These are phyloP conservation scores for Gilbertella persicaria DNA, from an alignment of 371 early-diverging fungal species.

Conservation along the genomic window DNA sequence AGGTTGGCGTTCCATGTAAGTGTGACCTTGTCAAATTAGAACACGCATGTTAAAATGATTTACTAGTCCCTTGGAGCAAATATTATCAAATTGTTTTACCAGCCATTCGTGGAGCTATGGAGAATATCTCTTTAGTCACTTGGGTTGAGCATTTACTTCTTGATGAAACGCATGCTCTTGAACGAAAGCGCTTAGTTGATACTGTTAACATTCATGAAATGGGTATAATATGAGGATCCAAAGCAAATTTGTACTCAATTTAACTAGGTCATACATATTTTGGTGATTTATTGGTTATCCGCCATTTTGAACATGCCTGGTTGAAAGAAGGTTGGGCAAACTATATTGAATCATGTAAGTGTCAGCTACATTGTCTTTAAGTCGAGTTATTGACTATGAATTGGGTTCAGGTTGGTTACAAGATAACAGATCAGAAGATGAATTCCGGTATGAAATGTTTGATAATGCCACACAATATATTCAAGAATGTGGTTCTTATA, in stretches of 20 bases:
- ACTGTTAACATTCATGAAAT: slow-evolving; percentile 62
- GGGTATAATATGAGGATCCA: slow-evolving; percentile 23
- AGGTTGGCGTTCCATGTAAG: slow-evolving; percentile 40
- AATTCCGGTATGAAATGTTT: slow-evolving; percentile 41
- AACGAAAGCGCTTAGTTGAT: slow-evolving; percentile 27
- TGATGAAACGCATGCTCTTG: slow-evolving; percentile 36
- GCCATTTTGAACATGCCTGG: slow-evolving; percentile 70
- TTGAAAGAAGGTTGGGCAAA: slow-evolving; percentile 66
- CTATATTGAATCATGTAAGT: slow-evolving; percentile 47
- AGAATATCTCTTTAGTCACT: slow-evolving; percentile 58
- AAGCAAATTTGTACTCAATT: neutral
- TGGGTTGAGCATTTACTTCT: slow-evolving; percentile 32
- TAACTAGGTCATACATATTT: slow-evolving; percentile 59
- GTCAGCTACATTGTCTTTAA: no score
- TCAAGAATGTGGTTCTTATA: slow-evolving; percentile 43
- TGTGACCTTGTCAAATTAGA: no score
- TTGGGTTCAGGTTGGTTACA: slow-evolving; percentile 53
- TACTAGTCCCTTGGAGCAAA: slow-evolving; percentile 64
- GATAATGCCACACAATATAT: slow-evolving; percentile 36
- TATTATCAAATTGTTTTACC: slow-evolving; percentile 54
- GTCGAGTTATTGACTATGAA: neutral
- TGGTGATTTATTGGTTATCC: slow-evolving; percentile 58
- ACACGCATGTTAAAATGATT: neutral
- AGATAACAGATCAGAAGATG: slow-evolving; percentile 47
- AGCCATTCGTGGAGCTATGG: slow-evolving; percentile 57